A percentile compares a stretch with the other conserved stretches of the same genome.
Conservation (phyloP, 2,329 filamentous ascomycete species). For the Colletotrichum zoysiae region DNA sequence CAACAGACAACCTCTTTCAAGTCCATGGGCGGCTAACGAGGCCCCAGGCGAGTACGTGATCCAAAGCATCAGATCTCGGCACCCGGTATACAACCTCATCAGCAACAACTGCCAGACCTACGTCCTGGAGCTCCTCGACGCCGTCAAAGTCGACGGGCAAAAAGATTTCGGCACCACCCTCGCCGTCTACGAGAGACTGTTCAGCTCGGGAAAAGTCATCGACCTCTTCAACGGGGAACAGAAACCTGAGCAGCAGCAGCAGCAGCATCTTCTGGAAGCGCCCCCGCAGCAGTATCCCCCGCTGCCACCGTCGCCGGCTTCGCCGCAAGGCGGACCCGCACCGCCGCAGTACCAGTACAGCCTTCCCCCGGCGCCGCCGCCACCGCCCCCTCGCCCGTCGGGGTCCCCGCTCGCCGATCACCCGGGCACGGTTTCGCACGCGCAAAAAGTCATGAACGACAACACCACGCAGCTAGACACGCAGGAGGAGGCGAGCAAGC, state of each 20-base stretch:
- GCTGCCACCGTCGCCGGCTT: conserved; percentile 51
- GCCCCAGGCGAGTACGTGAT: conserved; percentile 64
- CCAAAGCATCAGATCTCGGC: conserved; percentile 61
- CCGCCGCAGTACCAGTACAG: conserved; percentile 17
- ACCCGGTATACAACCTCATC: conserved; percentile 68
- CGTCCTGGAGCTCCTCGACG: conserved; percentile 64
- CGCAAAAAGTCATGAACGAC: conserved; percentile 66
- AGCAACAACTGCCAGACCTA: conserved; percentile 73
- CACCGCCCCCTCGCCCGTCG: conserved; percentile 11
- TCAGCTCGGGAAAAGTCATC: conserved; percentile 62
- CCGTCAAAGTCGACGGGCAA: conserved; percentile 63
- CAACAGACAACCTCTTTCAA: background rate
- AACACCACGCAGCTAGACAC: conserved; percentile 65
- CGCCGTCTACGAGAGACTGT: conserved; percentile 64
- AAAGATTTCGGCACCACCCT: conserved; percentile 66
- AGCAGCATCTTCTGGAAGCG: conserved; percentile 19
- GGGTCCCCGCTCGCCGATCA: conserved; percentile 33
- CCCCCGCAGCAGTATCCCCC: conserved; percentile 25
- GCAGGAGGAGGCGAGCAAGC: conserved; percentile 49
- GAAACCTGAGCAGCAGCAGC: conserved; percentile 44
- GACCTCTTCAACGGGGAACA: conserved; percentile 61
- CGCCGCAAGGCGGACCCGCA: conserved; percentile 33
- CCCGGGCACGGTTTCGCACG: conserved; percentile 59
- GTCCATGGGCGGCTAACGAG: background rate
- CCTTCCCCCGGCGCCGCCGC: conserved; percentile 1